phyloP scores from a whole-genome alignment of 352 stramenopile genomes.

The Globisporangium spiculum region DNA sequence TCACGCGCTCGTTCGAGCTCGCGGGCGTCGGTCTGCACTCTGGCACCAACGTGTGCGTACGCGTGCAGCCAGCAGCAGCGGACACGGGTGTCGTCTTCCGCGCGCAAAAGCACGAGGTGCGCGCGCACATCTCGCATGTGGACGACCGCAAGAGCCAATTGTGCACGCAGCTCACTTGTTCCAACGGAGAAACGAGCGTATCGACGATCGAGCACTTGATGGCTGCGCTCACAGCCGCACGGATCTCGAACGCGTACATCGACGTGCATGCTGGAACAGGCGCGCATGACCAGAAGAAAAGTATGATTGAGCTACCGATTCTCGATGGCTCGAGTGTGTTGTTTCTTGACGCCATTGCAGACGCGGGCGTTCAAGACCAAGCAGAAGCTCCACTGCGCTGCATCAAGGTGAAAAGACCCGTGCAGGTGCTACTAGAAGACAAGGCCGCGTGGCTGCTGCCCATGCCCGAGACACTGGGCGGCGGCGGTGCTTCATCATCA shows the following conservation, averaged over 20 bases:
- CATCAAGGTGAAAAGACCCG: constrained; percentile 39
- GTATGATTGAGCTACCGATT: constrained; percentile 52
- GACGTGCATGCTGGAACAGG: constrained; percentile 16
- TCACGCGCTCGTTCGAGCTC: constrained; percentile 46
- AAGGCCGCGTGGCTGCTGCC: constrained; percentile 68
- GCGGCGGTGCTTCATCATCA: constrained; percentile 12
- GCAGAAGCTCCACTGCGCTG: constrained; percentile 19
- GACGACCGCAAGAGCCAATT: constrained; percentile 43
- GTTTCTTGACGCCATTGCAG: constrained; percentile 39
- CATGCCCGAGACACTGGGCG: constrained; percentile 24
- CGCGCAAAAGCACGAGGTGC: constrained; percentile 15
- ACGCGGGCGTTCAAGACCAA: constrained; percentile 35
- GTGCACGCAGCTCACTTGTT: constrained; percentile 48
- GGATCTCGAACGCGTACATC: constrained; percentile 45
- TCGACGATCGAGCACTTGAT: constrained; percentile 72
- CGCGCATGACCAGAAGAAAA: neutral
- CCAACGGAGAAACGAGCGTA: constrained; percentile 23
- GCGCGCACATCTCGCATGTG: constrained; percentile 33
- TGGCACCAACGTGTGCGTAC: constrained; percentile 29
- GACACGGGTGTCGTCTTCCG: constrained; percentile 38
- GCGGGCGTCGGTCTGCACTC: constrained; percentile 62
- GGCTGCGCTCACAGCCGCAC: constrained; percentile 46
- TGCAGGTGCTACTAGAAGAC: constrained; percentile 60
- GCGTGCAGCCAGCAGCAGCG: constrained; percentile 29
- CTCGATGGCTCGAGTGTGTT: constrained; percentile 59